Conservation (phyloP, 2,329 filamentous ascomycete genomes). For the Colletotrichum gloeosporioides region DNA sequence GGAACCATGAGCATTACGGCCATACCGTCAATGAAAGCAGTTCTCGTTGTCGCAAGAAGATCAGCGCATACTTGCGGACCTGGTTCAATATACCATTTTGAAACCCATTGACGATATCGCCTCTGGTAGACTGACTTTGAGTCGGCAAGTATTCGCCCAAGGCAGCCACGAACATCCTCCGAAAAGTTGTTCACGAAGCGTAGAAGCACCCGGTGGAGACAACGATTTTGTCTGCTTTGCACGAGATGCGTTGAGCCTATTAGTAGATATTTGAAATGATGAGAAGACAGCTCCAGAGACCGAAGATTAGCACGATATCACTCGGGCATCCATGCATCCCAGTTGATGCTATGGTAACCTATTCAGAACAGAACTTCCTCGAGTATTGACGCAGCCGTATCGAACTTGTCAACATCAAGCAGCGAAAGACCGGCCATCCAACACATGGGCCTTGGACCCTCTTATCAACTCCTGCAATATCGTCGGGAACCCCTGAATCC, state of each 20-base stretch:
- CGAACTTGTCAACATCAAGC: neutral
- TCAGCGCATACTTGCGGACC: rapidly evolving
- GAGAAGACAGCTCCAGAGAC: neutral
- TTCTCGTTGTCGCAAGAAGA: slow-evolving; percentile 24
- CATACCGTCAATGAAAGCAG: slow-evolving; percentile 58
- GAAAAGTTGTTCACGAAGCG: slow-evolving; percentile 56
- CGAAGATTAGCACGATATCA: slow-evolving; percentile 32
- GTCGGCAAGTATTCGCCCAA: slow-evolving; percentile 35
- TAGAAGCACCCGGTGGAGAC: slow-evolving; percentile 48
- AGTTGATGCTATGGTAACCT: neutral
- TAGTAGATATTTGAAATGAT: slow-evolving; percentile 51
- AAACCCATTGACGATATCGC: slow-evolving; percentile 53
- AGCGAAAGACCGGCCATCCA: neutral
- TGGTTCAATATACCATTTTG: neutral
- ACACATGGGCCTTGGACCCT: neutral
- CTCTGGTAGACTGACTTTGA: slow-evolving; percentile 57
- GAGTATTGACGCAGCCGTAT: neutral
- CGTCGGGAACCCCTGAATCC: neutral
- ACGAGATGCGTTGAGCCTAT: slow-evolving; percentile 50
- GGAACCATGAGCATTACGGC: slow-evolving; percentile 52
- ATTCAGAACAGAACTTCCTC: neutral
- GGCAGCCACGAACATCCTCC: slow-evolving; percentile 50
- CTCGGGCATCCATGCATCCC: neutral
- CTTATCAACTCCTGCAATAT: neutral
- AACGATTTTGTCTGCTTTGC: slow-evolving; percentile 54